Percentiles rank a stretch among this genome's conserved stretches.
Conservation (phyloP, 176 grass and related monocot genomes). For the Tillandsia leiboldiana region DNA sequence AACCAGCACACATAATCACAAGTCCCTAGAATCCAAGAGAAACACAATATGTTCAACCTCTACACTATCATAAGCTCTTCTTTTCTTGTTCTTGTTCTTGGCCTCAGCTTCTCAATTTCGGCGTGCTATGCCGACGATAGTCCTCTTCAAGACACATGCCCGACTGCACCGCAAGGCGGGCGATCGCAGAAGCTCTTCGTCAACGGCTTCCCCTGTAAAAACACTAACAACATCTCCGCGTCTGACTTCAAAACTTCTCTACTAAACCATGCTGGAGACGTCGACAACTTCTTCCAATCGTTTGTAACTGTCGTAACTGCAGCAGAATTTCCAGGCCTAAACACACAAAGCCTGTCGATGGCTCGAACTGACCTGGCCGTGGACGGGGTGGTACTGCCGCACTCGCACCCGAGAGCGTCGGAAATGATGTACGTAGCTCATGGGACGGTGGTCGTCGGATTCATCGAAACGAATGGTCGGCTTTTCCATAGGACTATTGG, state of each 20-base stretch:
- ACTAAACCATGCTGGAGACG: constrained; percentile 29
- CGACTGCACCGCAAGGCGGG: constrained; percentile 29
- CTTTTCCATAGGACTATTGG: constrained; percentile 34
- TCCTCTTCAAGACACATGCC: constrained; percentile 46
- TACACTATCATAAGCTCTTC: neutral
- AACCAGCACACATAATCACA: neutral
- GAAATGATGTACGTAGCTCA: constrained; percentile 48
- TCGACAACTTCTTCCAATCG: constrained; percentile 26
- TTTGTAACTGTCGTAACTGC: constrained; percentile 36
- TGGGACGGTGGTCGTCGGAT: constrained; percentile 28
- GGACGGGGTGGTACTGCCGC: constrained; percentile 23
- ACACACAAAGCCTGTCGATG: constrained; percentile 42
- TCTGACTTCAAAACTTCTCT: constrained; percentile 51
- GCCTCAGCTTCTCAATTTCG: constrained; percentile 15
- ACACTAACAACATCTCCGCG: constrained; percentile 25
- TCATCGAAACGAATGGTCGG: constrained; percentile 35
- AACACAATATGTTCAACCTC: constrained; percentile 23
- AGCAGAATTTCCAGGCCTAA: constrained; percentile 44
- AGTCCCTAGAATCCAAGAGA: neutral
- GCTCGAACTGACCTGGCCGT: constrained; percentile 31
- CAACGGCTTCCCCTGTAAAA: constrained; percentile 48
- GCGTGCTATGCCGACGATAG: constrained; percentile 14
- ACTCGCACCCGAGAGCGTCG: constrained; percentile 35
- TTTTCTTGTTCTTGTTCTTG: neutral
- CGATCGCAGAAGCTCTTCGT: constrained; percentile 27